phyloP scores from a whole-genome alignment of 768 basidiomycete species.

The Leucocoprinus sp. region DNA sequence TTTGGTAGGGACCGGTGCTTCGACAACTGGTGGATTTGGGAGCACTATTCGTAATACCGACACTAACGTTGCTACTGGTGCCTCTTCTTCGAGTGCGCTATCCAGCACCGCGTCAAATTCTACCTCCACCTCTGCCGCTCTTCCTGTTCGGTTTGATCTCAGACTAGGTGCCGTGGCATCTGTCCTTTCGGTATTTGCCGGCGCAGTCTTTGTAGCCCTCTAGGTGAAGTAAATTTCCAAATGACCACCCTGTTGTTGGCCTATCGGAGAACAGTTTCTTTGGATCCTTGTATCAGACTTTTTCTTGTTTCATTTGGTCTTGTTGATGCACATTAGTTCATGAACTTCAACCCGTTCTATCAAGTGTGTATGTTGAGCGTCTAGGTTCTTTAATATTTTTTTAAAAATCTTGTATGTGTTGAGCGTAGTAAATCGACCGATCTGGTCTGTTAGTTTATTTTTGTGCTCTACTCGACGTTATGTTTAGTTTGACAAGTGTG shows the following conservation, averaged over 20 bases:
- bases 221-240: conserved; percentile 18
- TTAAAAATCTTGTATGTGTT: too few relatives aligned
- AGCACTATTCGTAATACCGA: conserved; percentile 12
- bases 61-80: conserved; percentile 9
- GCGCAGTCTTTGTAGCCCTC: conserved; percentile 36
- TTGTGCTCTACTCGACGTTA: too few relatives aligned
- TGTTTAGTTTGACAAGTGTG: too few relatives aligned
- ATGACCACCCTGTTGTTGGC: background rate
- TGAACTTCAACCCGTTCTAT: background rate
- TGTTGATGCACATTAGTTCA: too few relatives aligned
- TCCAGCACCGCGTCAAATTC: conserved; percentile 14
- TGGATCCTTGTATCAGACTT: background rate
- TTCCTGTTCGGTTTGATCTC: conserved; percentile 24
- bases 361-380: too few relatives aligned
- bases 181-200: conserved; percentile 34
- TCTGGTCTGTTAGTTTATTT: too few relatives aligned
- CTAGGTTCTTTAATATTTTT: too few relatives aligned
- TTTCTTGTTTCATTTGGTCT: background rate
- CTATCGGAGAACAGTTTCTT: conserved; percentile 8
- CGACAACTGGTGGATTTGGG: conserved; percentile 14
- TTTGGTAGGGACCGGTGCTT: background rate
- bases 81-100: conserved; percentile 6
- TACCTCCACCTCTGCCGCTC: conserved; percentile 21
- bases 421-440: too few relatives aligned
- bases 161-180: conserved; percentile 7